Evolutionary conservation across 305 asterid species (phyloP).

Genomic region (Caryopteris hybrid): DNA sequence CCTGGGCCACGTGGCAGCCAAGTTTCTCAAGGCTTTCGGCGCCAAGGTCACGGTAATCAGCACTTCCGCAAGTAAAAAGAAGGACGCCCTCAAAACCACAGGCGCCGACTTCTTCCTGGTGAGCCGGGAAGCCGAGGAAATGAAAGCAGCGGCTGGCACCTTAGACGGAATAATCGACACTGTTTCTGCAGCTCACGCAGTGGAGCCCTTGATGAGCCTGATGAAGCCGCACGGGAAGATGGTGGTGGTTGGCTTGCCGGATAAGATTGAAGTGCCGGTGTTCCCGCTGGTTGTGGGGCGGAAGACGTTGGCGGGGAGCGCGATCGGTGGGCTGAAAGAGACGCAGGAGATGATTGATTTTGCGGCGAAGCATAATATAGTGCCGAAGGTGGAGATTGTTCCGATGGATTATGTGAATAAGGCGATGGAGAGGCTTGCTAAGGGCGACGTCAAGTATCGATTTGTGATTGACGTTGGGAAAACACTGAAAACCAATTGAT

Average conservation of each 20-base stretch:
- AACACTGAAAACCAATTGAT: conserved; percentile 4
- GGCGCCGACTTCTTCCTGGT: conserved; percentile 15
- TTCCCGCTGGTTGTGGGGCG: conserved; percentile 1
- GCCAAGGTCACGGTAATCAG: conserved; percentile 18
- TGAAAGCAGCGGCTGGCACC: conserved; percentile 11
- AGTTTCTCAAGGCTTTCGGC: conserved; percentile 20
- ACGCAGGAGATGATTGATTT: too few species aligned
- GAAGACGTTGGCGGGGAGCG: conserved; percentile 11
- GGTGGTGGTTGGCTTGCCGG: conserved; percentile 11
- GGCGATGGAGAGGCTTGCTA: conserved; percentile 20
- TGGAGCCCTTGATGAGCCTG: not conserved
- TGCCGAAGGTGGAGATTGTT: too few species aligned
- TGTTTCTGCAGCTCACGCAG: conserved; percentile 1
- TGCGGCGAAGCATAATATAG: too few species aligned
- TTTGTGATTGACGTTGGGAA: conserved; percentile 20
- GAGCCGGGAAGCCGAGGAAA: not conserved
- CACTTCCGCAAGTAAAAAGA: conserved; percentile 8
- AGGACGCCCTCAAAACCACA: conserved; percentile 10
- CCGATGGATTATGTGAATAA: conserved; percentile 8
- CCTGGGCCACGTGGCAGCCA: too few species aligned
- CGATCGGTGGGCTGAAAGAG: conserved; percentile 15
- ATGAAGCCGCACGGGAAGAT: conserved; percentile 19
- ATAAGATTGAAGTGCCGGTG: conserved; percentile 16
- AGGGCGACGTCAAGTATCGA: conserved; percentile 17
- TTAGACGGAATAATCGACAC: conserved; percentile 22